Percentiles rank a stretch among this genome's conserved stretches.
Evolutionary conservation across 768 basidiomycete genomes (phyloP).

Genomic region (Trametes maxima): DNA sequence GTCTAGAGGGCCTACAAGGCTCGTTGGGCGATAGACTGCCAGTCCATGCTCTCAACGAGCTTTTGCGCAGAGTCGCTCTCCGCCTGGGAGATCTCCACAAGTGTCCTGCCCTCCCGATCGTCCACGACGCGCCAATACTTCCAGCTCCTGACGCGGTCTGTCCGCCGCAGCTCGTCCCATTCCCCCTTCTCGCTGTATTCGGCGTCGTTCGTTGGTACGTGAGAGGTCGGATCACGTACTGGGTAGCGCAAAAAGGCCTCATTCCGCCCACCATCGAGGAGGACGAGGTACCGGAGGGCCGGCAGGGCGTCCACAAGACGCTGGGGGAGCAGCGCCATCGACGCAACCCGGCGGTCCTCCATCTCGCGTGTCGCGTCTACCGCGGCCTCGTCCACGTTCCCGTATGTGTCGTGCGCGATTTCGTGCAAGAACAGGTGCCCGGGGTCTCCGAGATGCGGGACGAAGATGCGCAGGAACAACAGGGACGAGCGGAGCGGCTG

Average conservation of each 20-base stretch:
- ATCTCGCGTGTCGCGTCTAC: not conserved
- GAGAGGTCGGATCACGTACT: not conserved
- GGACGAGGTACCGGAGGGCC: not conserved
- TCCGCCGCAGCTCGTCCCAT: conserved; percentile 11
- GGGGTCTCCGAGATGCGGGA: not conserved
- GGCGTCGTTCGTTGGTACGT: not conserved
- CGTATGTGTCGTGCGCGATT: not conserved
- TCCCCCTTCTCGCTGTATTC: not conserved
- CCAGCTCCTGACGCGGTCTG: not conserved
- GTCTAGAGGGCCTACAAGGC: too few relatives aligned
- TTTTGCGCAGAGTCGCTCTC: conserved; percentile 3
- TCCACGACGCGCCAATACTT: conserved; percentile 4
- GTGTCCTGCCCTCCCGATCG: not conserved
- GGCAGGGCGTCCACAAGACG: conserved; percentile 1
- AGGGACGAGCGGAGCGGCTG: not conserved
- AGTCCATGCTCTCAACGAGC: not conserved
- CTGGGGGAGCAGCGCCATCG: conserved; percentile 2
- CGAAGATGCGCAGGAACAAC: not conserved
- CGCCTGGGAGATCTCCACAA: conserved; percentile 1
- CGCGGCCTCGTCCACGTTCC: not conserved
- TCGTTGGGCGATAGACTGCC: too few relatives aligned
- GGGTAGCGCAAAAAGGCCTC: not conserved
- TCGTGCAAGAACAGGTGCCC: not conserved
- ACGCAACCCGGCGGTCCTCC: not conserved
- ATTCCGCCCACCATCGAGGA: not conserved